These are phyloP conservation scores for Anisogramma anomala DNA, from an alignment of 2,329 filamentous ascomycete genomes.

Conservation along the genomic window DNA sequence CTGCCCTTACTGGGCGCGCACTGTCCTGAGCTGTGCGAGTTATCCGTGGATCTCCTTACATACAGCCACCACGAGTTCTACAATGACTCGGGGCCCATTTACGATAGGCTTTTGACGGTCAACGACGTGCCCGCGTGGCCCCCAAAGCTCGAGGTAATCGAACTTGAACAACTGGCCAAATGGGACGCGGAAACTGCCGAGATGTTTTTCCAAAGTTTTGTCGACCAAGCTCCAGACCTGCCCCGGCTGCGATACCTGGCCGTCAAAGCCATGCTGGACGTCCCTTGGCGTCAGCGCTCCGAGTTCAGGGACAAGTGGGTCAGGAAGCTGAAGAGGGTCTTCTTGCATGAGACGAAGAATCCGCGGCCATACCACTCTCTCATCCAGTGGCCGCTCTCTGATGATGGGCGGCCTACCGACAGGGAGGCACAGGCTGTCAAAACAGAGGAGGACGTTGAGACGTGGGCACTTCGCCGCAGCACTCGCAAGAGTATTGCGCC, in stretches of 20 bases:
- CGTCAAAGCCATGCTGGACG: slow-evolving; percentile 67
- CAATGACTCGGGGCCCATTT: slow-evolving; percentile 63
- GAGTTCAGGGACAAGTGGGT: slow-evolving; percentile 71
- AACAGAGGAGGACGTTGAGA: background rate
- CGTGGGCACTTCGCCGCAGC: slow-evolving; percentile 19
- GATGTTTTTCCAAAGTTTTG: slow-evolving; percentile 67
- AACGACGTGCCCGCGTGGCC: slow-evolving; percentile 71
- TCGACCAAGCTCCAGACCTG: slow-evolving; percentile 57
- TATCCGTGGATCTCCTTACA: slow-evolving; percentile 71
- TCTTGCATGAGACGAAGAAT: slow-evolving; percentile 33
- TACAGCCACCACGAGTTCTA: slow-evolving; percentile 57
- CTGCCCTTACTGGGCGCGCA: slow-evolving; percentile 50
- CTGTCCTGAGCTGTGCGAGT: slow-evolving; percentile 58
- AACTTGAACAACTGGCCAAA: slow-evolving; percentile 66
- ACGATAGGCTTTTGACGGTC: slow-evolving; percentile 52
- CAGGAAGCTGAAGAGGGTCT: slow-evolving; percentile 55
- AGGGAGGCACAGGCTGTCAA: background rate
- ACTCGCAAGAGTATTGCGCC: slow-evolving; percentile 21
- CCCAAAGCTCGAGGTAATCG: slow-evolving; percentile 53
- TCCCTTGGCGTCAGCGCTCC: slow-evolving; percentile 71
- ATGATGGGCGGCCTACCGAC: background rate
- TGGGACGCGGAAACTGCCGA: slow-evolving; percentile 60
- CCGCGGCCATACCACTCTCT: slow-evolving; percentile 13
- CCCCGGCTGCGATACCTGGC: slow-evolving; percentile 56
- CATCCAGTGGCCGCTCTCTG: slow-evolving; percentile 9